These are phyloP conservation scores for Trametes meyenii DNA, from an alignment of 768 basidiomycete species.

Conservation along the genomic window DNA sequence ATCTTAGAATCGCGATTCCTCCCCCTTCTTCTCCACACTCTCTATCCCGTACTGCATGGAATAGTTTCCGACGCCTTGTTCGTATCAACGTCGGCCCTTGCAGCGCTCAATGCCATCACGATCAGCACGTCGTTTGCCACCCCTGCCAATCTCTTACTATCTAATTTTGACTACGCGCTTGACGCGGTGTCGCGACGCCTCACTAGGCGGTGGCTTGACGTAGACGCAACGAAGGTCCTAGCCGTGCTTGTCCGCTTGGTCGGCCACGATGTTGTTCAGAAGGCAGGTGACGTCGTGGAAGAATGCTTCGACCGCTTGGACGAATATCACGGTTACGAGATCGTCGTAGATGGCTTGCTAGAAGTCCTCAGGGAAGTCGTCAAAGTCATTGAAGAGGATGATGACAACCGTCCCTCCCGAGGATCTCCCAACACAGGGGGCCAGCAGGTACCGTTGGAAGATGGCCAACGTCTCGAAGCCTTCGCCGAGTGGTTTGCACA, in stretches of 20 bases:
- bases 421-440: slow-evolving; percentile 14
- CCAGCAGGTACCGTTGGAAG: not conserved
- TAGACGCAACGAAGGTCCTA: slow-evolving; percentile 88
- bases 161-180: slow-evolving; percentile 96
- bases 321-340: slow-evolving; percentile 91
- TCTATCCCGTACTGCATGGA: slow-evolving; percentile 89
- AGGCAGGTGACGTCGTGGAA: slow-evolving; percentile 92
- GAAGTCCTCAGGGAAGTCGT: slow-evolving; percentile 88
- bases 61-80: slow-evolving; percentile 71
- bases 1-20: slow-evolving; percentile 74
- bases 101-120: slow-evolving; percentile 71
- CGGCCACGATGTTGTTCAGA: slow-evolving; percentile 83
- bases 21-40: slow-evolving; percentile 69
- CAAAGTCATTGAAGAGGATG: slow-evolving; percentile 68
- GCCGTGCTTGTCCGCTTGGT: slow-evolving; percentile 84
- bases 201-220: slow-evolving; percentile 77
- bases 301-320: slow-evolving; percentile 97
- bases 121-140: slow-evolving; percentile 86
- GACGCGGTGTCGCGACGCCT: slow-evolving; percentile 88
- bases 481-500: slow-evolving; percentile 70
- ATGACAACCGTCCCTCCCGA: slow-evolving; percentile 33
- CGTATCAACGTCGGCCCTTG: slow-evolving; percentile 75
- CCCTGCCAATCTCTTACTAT: slow-evolving; percentile 81
- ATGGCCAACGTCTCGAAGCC: slow-evolving; percentile 43
- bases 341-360: slow-evolving; percentile 83